Conservation (phyloP, 345 rosid species). For the Brassica nigra region DNA sequence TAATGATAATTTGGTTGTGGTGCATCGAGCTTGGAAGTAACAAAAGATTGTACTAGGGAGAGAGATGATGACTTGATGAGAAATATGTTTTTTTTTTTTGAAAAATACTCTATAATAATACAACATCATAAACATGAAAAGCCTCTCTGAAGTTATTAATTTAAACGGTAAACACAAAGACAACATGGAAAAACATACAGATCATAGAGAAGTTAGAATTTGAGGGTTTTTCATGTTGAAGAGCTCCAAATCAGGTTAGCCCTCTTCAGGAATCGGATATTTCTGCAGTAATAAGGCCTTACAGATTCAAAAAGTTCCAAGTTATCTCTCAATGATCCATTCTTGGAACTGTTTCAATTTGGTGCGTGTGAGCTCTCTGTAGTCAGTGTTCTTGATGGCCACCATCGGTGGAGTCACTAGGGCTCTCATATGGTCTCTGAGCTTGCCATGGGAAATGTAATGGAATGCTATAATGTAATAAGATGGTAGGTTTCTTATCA, state of each 20-base stretch:
- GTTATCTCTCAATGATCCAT: slow-evolving; percentile 65
- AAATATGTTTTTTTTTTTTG: no score
- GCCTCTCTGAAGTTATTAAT: slow-evolving; percentile 30
- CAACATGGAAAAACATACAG: slow-evolving; percentile 6
- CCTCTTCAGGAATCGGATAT: slow-evolving; percentile 88
- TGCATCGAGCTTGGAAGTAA: no score
- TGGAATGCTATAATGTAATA: slow-evolving; percentile 52
- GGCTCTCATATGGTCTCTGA: slow-evolving; percentile 53
- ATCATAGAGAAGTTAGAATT: slow-evolving; percentile 16
- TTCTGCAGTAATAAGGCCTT: slow-evolving; percentile 93
- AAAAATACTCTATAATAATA: neutral
- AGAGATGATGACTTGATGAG: no score
- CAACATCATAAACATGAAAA: slow-evolving; percentile 22
- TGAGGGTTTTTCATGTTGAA: slow-evolving; percentile 2
- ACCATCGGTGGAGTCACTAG: slow-evolving; percentile 56
- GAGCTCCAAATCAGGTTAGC: slow-evolving; percentile 64
- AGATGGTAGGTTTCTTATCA: slow-evolving; percentile 56
- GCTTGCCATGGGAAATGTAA: slow-evolving; percentile 63
- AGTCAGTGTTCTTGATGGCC: slow-evolving; percentile 62
- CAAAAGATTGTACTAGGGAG: no score
- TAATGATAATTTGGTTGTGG: no score
- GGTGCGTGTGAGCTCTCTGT: slow-evolving; percentile 56
- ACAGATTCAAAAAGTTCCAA: slow-evolving; percentile 78
- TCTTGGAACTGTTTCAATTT: slow-evolving; percentile 58
- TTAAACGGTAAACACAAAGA: slow-evolving; percentile 7